Percentiles rank a stretch among this genome's conserved stretches.
phyloP scores from a whole-genome alignment of 495 filamentous ascomycete genomes.

The Penicillium cataractarum region DNA sequence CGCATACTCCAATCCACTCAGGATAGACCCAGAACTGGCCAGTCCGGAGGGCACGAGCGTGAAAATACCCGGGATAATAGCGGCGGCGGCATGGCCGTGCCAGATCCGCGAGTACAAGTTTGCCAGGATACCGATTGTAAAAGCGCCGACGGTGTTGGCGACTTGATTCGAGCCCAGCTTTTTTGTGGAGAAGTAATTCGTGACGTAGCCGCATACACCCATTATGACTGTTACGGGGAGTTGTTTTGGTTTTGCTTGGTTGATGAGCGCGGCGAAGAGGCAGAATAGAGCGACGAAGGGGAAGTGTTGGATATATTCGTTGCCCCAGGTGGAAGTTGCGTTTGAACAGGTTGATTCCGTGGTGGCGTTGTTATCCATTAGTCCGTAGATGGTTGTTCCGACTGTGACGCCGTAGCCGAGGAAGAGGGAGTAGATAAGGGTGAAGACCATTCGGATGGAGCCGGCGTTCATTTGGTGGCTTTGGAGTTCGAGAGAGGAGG shows the following conservation, averaged over 20 bases:
- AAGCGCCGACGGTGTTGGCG: constrained; percentile 78
- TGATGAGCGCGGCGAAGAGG: constrained; percentile 76
- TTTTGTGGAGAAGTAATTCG: constrained; percentile 74
- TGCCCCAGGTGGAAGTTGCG: constrained; percentile 35
- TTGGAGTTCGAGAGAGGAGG: constrained; percentile 81
- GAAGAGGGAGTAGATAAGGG: constrained; percentile 91
- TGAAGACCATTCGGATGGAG: constrained; percentile 88
- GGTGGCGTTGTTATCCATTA: constrained; percentile 73
- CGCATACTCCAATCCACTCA: constrained; percentile 76
- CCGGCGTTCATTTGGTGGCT: constrained; percentile 82
- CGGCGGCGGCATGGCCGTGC: constrained; percentile 80
- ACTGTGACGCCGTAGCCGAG: constrained; percentile 95
- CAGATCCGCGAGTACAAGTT: constrained; percentile 81
- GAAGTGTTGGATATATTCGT: constrained; percentile 49
- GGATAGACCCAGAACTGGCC: constrained; percentile 74
- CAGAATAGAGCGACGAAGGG: constrained; percentile 73
- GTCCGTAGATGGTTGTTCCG: constrained; percentile 85
- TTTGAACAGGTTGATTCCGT: constrained; percentile 62
- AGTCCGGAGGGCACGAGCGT: constrained; percentile 88
- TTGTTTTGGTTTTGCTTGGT: constrained; percentile 85
- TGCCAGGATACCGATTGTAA: constrained; percentile 79
- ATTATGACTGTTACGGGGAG: constrained; percentile 78
- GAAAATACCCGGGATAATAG: constrained; percentile 90
- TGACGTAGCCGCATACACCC: constrained; percentile 73
- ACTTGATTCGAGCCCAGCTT: constrained; percentile 75